These are phyloP conservation scores for Pyricularia sp. DNA, from an alignment of 2,329 filamentous ascomycete species.

Conservation along the genomic window DNA sequence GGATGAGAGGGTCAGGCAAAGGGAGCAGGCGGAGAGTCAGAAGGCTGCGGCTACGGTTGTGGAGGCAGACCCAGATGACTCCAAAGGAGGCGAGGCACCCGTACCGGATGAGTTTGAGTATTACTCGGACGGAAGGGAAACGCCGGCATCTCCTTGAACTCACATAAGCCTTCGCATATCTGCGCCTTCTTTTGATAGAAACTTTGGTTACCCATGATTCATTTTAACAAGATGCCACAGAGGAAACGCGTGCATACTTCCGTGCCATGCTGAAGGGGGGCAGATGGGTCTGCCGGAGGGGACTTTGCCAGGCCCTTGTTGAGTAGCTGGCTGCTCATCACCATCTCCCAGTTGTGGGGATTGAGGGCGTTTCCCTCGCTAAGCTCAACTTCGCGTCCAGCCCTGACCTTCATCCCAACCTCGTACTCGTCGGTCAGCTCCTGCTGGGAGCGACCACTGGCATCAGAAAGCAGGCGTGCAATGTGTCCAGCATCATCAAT, in stretches of 20 bases:
- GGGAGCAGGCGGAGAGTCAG: background rate
- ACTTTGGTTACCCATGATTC: background rate
- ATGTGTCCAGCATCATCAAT: constrained; percentile 19
- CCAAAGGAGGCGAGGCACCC: constrained; percentile 9
- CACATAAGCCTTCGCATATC: background rate
- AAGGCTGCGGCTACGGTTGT: background rate
- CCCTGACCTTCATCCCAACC: too few species aligned
- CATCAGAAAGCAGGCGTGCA: too few species aligned
- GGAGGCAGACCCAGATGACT: constrained; percentile 14
- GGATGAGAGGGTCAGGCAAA: background rate
- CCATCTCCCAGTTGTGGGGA: too few species aligned
- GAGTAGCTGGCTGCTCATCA: too few species aligned
- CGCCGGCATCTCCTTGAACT: background rate
- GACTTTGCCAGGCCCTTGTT: too few species aligned
- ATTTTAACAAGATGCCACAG: background rate
- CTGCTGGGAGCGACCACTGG: too few species aligned
- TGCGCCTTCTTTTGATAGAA: background rate
- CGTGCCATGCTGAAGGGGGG: background rate
- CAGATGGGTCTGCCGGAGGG: too few species aligned
- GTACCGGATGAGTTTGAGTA: constrained; percentile 19
- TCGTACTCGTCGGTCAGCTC: too few species aligned
- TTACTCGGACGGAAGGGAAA: constrained; percentile 12
- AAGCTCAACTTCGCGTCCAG: too few species aligned
- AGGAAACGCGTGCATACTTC: background rate
- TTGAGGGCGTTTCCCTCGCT: too few species aligned